phyloP scores from a whole-genome alignment of 306 rosid genomes.

The Cucumis cinereus region DNA sequence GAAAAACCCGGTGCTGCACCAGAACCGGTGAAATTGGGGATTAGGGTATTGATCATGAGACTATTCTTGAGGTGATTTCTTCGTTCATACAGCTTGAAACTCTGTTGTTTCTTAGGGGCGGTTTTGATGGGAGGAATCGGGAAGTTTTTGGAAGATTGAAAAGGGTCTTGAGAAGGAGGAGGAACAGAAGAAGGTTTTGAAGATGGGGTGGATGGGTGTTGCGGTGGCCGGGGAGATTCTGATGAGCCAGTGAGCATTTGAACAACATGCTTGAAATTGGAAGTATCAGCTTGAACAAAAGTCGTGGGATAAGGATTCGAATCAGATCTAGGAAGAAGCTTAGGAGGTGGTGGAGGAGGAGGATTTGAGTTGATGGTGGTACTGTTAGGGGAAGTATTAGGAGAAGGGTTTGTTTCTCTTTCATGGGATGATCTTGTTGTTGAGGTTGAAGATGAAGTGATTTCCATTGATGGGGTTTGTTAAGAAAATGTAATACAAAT shows the following conservation, averaged over 20 bases:
- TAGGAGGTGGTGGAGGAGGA: slow-evolving; percentile 40
- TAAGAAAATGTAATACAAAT: not conserved
- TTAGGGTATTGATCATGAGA: slow-evolving; percentile 65
- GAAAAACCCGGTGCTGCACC: slow-evolving; percentile 32
- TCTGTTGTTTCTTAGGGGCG: slow-evolving; percentile 44
- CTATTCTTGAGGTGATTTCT: slow-evolving; percentile 63
- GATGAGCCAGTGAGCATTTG: slow-evolving; percentile 95
- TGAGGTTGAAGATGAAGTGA: slow-evolving; percentile 17
- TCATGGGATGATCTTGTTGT: slow-evolving; percentile 30
- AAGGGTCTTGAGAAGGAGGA: not conserved
- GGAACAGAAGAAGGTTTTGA: not conserved
- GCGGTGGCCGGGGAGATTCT: slow-evolving; percentile 18
- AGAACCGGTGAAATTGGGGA: slow-evolving; percentile 45
- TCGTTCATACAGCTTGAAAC: slow-evolving; percentile 87
- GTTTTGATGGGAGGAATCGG: slow-evolving; percentile 65
- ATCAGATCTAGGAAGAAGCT: slow-evolving; percentile 82
- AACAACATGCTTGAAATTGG: slow-evolving; percentile 89
- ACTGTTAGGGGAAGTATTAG: slow-evolving; percentile 48
- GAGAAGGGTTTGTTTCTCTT: slow-evolving; percentile 37
- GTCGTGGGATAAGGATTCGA: slow-evolving; percentile 83
- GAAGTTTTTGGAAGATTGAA: slow-evolving; percentile 30
- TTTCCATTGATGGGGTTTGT: slow-evolving; percentile 46
- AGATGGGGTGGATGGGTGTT: not conserved
- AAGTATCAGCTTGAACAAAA: slow-evolving; percentile 84
- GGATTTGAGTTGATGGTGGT: slow-evolving; percentile 19